phyloP scores from a whole-genome alignment of 495 filamentous ascomycete species.

The Aspergillus cristatus region DNA sequence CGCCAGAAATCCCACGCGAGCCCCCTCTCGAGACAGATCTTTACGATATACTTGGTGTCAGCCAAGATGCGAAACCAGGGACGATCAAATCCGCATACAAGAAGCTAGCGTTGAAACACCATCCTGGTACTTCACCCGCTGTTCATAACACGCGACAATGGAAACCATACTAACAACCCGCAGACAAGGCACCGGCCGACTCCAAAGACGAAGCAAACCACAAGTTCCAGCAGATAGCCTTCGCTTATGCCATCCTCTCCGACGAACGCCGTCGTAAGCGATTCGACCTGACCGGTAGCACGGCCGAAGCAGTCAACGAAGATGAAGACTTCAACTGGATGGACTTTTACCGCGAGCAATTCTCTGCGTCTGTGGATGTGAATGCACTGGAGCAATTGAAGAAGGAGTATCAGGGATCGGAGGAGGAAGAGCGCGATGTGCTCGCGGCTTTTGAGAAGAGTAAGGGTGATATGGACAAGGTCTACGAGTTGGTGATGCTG shows the following conservation, averaged over 20 bases:
- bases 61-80: constrained; percentile 56
- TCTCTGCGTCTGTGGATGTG: constrained; percentile 56
- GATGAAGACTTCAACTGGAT: constrained; percentile 81
- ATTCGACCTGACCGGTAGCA: constrained; percentile 85
- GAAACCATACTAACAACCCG: constrained; percentile 4
- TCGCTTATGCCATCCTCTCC: constrained; percentile 88
- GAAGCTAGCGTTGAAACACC: constrained; percentile 78
- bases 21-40: constrained; percentile 59
- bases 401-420: constrained; percentile 71
- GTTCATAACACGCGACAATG: neutral
- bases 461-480: constrained; percentile 60
- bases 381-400: constrained; percentile 66
- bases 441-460: constrained; percentile 60
- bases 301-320: constrained; percentile 65
- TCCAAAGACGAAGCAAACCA: constrained; percentile 59
- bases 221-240: constrained; percentile 82
- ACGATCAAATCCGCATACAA: constrained; percentile 95
- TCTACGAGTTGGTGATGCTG: constrained; percentile 81
- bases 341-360: constrained; percentile 79
- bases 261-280: constrained; percentile 65
- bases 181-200: constrained; percentile 64
- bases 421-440: constrained; percentile 71
- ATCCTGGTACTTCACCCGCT: constrained; percentile 58
- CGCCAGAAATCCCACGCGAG: constrained; percentile 18
- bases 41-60: constrained; percentile 77